Percentiles rank a stretch among this genome's conserved stretches.
Conservation (phyloP, 176 grass and related monocot species). For the Oryza nivara region DNA sequence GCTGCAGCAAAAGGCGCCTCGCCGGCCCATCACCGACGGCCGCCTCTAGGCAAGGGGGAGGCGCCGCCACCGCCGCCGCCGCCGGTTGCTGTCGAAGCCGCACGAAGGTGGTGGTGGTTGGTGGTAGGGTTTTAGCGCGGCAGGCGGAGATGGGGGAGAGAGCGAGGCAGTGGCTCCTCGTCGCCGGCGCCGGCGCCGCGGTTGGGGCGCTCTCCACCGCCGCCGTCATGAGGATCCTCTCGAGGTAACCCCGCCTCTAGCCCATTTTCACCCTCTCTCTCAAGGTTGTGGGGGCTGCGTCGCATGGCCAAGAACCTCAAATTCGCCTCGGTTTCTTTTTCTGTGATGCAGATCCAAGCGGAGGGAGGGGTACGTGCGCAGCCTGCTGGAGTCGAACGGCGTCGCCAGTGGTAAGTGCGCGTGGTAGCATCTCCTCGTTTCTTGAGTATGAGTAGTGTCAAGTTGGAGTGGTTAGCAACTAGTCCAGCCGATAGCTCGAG, state of each 20-base stretch:
- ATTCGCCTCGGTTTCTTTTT: neutral
- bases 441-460: too few relatives aligned
- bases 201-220: constrained; percentile 62
- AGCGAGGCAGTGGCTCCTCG: constrained; percentile 64
- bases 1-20: neutral
- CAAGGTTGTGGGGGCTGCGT: neutral
- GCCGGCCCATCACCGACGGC: neutral
- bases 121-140: constrained; percentile 43
- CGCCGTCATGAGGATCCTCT: constrained; percentile 45
- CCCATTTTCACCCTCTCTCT: neutral
- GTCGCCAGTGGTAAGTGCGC: neutral
- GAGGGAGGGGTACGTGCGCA: constrained; percentile 36
- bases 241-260: constrained; percentile 46
- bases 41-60: neutral
- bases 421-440: neutral
- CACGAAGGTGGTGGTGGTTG: neutral
- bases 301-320: neutral
- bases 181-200: constrained; percentile 50
- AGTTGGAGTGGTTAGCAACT: neutral
- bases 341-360: constrained; percentile 39
- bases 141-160: constrained; percentile 50
- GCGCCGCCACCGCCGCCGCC: neutral
- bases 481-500: neutral
- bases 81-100: neutral
- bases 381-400: constrained; percentile 44